Evolutionary conservation across 148 eudicot species (phyloP), one percentile per base, ranked within the genome.

Genomic region (Oxyria digyna): DNA sequence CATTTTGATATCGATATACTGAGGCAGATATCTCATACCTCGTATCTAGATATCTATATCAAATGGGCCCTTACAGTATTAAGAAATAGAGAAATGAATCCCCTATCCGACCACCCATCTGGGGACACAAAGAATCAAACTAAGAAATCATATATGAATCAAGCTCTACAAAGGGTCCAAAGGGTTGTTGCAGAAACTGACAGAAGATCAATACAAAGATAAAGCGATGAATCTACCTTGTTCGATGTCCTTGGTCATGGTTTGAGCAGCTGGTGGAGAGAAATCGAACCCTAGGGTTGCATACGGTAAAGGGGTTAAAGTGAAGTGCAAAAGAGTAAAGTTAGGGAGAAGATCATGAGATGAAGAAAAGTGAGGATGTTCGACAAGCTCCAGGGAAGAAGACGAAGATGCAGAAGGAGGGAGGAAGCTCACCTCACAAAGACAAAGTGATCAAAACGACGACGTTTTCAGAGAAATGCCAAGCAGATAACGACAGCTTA

Each of bases 351-450:
- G 1, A 14, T 23, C 1, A 14, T 3, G 17, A 27, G 64, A 31
- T 27, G 65, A 26, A 59, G 29, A 27, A 4, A 38, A 38, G 41
- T n/a, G 37, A 20, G 6, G 65, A 29, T 29, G 35, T 26, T 49
- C 26, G 57, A 49, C 57, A 20, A 4, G 12, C 62, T 23, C 62
- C 31, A 54, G 65, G 64, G 65, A 59, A 59, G 37, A 17, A 3
- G 37, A 59, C 65, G 37, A 59, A 26, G 1, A 8, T 9, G 11
- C 32, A 29, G 65, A 59, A 14, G 38, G 65, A 59, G 20, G 37
- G 9, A 59, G 65, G 38, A 57, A 57, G 64, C 65, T 59, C 65
- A 59, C 38, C 65, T 59, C 18, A 31, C 18, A 59, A n/a, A 59
- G 38, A 15, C 37, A 1, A 12, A 15, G 38, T 4, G 27, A 14